Evolutionary conservation across 75 land plant genomes (phyloP).

Genomic region (Isoetes taiwanensis): DNA sequence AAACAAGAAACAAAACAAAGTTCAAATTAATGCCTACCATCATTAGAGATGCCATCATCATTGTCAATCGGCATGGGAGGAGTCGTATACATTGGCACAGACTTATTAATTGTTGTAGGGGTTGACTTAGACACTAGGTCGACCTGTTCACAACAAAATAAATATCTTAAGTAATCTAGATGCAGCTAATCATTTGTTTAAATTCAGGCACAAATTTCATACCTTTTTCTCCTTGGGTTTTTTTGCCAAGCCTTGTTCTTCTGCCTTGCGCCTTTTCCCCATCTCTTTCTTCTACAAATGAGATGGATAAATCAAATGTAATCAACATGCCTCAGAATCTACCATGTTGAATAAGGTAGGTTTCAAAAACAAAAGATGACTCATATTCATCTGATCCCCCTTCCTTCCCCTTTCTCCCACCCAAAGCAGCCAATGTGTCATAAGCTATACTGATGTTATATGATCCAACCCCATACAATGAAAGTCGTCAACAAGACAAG

Average conservation of each 20-base stretch:
- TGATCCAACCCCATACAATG: not conserved
- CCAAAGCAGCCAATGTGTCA: too few species aligned
- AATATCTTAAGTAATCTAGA: not conserved
- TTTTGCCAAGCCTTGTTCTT: constrained; percentile 38
- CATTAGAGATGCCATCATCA: constrained; percentile 62
- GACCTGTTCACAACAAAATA: constrained; percentile 4
- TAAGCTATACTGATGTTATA: not conserved
- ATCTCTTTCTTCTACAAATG: constrained; percentile 74
- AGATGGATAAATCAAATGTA: too few species aligned
- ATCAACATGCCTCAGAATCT: too few species aligned
- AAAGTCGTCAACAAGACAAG: too few species aligned
- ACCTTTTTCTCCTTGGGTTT: constrained; percentile 54
- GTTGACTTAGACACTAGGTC: constrained; percentile 7
- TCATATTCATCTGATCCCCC: too few species aligned
- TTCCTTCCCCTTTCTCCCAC: too few species aligned
- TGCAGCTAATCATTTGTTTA: not conserved
- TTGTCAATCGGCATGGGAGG: constrained; percentile 41
- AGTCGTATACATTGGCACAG: constrained; percentile 35
- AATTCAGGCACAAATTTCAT: not conserved
- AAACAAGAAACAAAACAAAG: not conserved
- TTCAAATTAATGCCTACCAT: constrained; percentile 26
- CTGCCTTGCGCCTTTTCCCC: constrained; percentile 52
- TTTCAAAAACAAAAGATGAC: too few species aligned
- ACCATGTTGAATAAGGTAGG: too few species aligned
- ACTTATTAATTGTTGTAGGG: not conserved